Evolutionary conservation across 208 protist genomes (phyloP).

Genomic region (Leishmania amazonensis): DNA sequence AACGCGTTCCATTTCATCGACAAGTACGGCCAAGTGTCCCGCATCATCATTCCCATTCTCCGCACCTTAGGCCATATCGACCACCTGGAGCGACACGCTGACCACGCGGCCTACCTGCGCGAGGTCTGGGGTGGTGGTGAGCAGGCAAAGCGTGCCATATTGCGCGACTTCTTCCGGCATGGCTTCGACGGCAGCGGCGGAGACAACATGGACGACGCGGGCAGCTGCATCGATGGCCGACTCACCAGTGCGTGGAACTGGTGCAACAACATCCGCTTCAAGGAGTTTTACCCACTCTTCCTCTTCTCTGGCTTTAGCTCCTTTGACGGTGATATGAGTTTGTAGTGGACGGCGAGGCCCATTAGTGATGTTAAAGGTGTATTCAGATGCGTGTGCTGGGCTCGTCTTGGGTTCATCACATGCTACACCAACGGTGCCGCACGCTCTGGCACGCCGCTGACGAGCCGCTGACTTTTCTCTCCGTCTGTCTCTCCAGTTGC

Average conservation of each 20-base stretch:
- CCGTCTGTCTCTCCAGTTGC: not conserved
- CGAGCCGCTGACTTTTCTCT: not conserved
- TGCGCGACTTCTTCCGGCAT: slow-evolving; percentile 96
- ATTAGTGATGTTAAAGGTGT: not conserved
- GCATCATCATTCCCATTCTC: slow-evolving; percentile 96
- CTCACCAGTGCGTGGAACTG: slow-evolving; percentile 98
- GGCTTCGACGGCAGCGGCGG: slow-evolving; percentile 96
- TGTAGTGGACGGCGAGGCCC: slow-evolving; percentile 34
- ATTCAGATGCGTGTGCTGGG: not conserved
- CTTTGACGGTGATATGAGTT: slow-evolving; percentile 96
- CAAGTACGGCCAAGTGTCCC: slow-evolving; percentile 97
- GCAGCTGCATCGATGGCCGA: slow-evolving; percentile 97
- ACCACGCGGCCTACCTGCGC: slow-evolving; percentile 81
- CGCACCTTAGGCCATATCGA: slow-evolving; percentile 86
- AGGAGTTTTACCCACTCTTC: slow-evolving; percentile 96
- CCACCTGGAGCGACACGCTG: slow-evolving; percentile 48
- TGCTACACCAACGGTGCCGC: not conserved
- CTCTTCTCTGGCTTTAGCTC: slow-evolving; percentile 95
- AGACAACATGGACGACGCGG: slow-evolving; percentile 97
- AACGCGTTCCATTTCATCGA: slow-evolving; percentile 98
- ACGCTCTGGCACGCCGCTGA: not conserved
- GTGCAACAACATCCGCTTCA: slow-evolving; percentile 95
- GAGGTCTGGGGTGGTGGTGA: slow-evolving; percentile 72
- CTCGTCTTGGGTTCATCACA: too few relatives aligned
- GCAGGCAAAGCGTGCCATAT: slow-evolving; percentile 81